phyloP scores from a whole-genome alignment of 2,329 filamentous ascomycete genomes.

The Beauveria varroae region DNA sequence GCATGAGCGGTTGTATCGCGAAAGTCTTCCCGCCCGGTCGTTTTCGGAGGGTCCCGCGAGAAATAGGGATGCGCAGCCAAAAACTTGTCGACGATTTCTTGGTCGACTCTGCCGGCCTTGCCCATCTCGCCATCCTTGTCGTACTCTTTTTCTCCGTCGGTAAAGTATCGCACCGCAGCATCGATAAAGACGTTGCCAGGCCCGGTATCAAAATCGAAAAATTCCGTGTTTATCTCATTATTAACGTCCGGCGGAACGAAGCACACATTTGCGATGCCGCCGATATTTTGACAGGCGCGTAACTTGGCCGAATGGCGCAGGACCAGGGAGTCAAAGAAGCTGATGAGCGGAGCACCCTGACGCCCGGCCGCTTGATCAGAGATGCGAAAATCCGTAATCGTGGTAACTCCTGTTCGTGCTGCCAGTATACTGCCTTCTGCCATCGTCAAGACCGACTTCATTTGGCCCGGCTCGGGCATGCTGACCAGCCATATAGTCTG shows the following conservation, averaged over 20 bases:
- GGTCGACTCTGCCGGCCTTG: slow-evolving; percentile 38
- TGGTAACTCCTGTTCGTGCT: slow-evolving; percentile 47
- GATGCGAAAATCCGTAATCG: slow-evolving; percentile 50
- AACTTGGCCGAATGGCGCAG: slow-evolving; percentile 49
- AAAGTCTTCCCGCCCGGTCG: slow-evolving; percentile 53
- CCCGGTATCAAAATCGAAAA: slow-evolving; percentile 47
- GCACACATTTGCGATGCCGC: slow-evolving; percentile 53
- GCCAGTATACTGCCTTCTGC: slow-evolving; percentile 50
- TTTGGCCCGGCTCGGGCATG: slow-evolving; percentile 41
- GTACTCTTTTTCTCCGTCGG: slow-evolving; percentile 40
- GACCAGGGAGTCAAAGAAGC: slow-evolving; percentile 48
- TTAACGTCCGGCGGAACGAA: slow-evolving; percentile 45
- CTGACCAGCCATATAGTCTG: slow-evolving; percentile 51
- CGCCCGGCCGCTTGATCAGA: slow-evolving; percentile 45
- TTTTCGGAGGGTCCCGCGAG: slow-evolving; percentile 42
- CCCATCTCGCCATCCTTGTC: slow-evolving; percentile 46
- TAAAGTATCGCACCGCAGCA: slow-evolving; percentile 47
- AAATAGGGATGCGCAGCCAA: slow-evolving; percentile 42
- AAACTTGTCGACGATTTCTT: slow-evolving; percentile 45
- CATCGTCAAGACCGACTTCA: slow-evolving; percentile 45
- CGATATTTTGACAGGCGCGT: slow-evolving; percentile 54
- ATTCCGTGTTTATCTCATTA: slow-evolving; percentile 18
- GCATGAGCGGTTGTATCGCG: slow-evolving; percentile 47
- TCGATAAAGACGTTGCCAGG: slow-evolving; percentile 51
- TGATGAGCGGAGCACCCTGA: slow-evolving; percentile 47